Conservation (phyloP, 106 monocot genomes). For the Acorus gramineus region DNA sequence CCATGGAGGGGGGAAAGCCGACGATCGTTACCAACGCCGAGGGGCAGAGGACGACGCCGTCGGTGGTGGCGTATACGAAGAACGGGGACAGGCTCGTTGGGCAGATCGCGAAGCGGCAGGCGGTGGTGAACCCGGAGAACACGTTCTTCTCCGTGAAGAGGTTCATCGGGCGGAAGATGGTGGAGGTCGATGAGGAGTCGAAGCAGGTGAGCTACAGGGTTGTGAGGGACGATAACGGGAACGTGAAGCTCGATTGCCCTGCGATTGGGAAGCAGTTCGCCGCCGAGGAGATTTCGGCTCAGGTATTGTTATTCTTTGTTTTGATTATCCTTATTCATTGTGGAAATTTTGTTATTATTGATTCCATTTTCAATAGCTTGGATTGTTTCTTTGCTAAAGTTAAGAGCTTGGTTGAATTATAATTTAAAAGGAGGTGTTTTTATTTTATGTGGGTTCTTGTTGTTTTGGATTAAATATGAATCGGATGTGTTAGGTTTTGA, state of each 20-base stretch:
- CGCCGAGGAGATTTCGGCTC: conserved; percentile 92
- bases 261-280: conserved; percentile 94
- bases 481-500: no score
- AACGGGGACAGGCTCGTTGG: background rate
- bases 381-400: no score
- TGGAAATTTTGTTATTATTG: no score
- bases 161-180: conserved; percentile 1
- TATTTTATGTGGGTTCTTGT: no score
- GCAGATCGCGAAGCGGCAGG: background rate
- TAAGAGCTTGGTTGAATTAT: no score
- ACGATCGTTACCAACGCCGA: background rate
- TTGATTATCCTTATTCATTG: no score
- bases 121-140: background rate
- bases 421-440: no score
- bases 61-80: background rate
- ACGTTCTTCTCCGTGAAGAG: conserved; percentile 3
- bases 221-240: background rate
- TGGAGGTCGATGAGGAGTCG: conserved; percentile 28
- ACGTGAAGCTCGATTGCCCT: conserved; percentile 9
- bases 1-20: conserved; percentile 5
- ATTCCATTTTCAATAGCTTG: no score
- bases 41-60: background rate
- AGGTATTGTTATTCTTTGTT: conserved; percentile 23
- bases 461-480: no score
- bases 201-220: conserved; percentile 52